Base-by-base conservation (phyloP, 1,284 basidiomycete genomes). In the Ganoderma sp. region DNA sequence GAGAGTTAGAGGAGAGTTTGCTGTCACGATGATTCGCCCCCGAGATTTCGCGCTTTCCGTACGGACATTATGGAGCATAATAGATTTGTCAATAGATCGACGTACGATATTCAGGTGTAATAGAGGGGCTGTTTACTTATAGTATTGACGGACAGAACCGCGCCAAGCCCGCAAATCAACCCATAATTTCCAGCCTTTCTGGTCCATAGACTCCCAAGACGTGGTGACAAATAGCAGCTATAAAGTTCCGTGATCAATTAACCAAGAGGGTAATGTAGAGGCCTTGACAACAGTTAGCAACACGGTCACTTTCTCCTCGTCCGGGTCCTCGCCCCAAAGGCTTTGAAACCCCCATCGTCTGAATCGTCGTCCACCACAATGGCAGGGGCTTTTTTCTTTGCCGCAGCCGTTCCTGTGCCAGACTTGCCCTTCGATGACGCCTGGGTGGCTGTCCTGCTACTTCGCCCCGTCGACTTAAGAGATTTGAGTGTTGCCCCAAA, bases 271-370 rank as follows among this genome's bases (percentile, higher is more conserved):
- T 25, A 50, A 22, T 10, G 9, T 50, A 25, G 12, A 3, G 5
- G 48, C 14, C 15, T 22, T 48, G n/a, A 48, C 10, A 25, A 50
- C 22, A 25, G 14, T 10, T 10, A 8, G 22, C 7, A 8, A 25
- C 9, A 25, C 4, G 10, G 22, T 50, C 48, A 71, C 66, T 61
- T 63, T 41, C 66, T 65, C 63, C 71, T 61, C 28, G 73, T 57
- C 68, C 67, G 76, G 72, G 80, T 84, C 72, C 80, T 81, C 52
- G 80, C 79, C 6, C 76, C 75, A 73, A 91, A 90, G 6, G 90
- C 90, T 72, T 85, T 87, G 79, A 92, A 92, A 22, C 83, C 84
- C 12, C 84, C 89, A 69, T 92, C 88, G 73, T 92, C 90, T 17
- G 89, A 90, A 76, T 91, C 90, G 73, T 90, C 90, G 64, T 89